A percentile compares a stretch with the other conserved stretches of the same genome.
These are phyloP conservation scores for Exophiala aquamarina DNA, from an alignment of 2,329 filamentous ascomycete species.

Conservation along the genomic window DNA sequence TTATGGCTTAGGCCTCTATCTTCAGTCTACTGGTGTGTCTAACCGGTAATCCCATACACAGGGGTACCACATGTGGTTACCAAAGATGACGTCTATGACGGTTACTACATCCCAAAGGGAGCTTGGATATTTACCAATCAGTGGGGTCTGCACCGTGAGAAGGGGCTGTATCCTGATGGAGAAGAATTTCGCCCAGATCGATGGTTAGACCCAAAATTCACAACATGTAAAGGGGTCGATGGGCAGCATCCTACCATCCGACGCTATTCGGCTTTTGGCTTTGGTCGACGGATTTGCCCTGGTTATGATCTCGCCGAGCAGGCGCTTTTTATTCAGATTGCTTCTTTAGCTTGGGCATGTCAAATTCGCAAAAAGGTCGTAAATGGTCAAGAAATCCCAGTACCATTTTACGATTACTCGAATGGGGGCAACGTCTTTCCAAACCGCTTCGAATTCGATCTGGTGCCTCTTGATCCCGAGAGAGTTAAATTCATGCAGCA, in stretches of 20 bases:
- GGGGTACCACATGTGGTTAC: neutral
- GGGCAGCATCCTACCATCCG: slow-evolving; percentile 21
- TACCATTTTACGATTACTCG: neutral
- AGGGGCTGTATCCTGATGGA: neutral
- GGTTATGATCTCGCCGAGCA: slow-evolving; percentile 25
- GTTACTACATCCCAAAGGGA: slow-evolving; percentile 1
- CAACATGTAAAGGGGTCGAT: neutral
- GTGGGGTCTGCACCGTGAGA: neutral
- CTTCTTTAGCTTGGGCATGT: slow-evolving; percentile 56
- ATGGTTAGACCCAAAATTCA: neutral
- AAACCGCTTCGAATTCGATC: neutral
- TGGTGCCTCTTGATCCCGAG: neutral
- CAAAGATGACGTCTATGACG: neutral
- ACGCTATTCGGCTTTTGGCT: slow-evolving; percentile 20
- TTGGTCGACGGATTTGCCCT: slow-evolving; percentile 24
- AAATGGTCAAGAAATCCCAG: neutral
- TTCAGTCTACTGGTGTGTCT: too few relatives aligned
- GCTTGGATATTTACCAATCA: neutral
- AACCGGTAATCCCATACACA: too few relatives aligned
- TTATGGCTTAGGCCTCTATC: neutral
- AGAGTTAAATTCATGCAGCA: neutral
- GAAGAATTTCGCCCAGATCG: slow-evolving; percentile 3
- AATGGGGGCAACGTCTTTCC: neutral
- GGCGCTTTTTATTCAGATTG: slow-evolving; percentile 53
- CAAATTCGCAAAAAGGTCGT: slow-evolving; percentile 37